Evolutionary conservation across 2,329 filamentous ascomycete genomes (phyloP), one percentile per base, ranked within the genome.

Genomic region (Dichotomopilus funicola): DNA sequence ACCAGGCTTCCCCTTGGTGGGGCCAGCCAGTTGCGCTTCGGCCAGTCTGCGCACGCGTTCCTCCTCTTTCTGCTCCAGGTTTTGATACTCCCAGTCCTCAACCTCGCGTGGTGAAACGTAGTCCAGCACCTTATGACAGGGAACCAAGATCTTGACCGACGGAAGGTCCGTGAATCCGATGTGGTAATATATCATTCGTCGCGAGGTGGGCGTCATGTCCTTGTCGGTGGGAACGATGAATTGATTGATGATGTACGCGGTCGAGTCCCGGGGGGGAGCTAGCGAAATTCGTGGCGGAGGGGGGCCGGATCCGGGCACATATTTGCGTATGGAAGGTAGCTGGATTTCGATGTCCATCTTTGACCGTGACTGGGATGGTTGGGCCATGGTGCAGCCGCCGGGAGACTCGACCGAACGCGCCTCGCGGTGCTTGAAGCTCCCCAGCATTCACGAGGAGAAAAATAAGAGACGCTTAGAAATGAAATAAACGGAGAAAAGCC

Each of bases 51-150:
- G 42, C 27, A 59, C 63, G 35, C 61, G 64, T 6, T 74, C 70
- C 46, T 70, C 64, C n/a, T 78, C 75, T 19, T 73, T 66, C 54
- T 73, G 70, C 27, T 75, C 68, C 49, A 74, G 72, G 11, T 72
- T 67, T 2, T 70, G 65, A 52, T 73, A 76, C 59, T 84, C 81
- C 71, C 76, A 86, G 0, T 81, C 73, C 64, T 86, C 83, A 3
- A 83, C 62, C 8, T 72, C 74, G 9, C 72, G 70, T 1, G 78
- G 77, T 0, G 82, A 83, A 6, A 86, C 81, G 59, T 83, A 85
- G 36, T 85, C 76, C 10, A 79, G 71, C 5, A 83, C 72, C 57
- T 68, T 72, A 54, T 70, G 74, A 71, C 62, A 76, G 63, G 61
- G 74, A 1, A 83, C 70, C 3, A 75, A 62, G 47, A 77, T 66